Percentiles rank a stretch among this genome's conserved stretches.
phyloP scores from a whole-genome alignment of 148 eudicot species.

The Suaeda aralocaspica region DNA sequence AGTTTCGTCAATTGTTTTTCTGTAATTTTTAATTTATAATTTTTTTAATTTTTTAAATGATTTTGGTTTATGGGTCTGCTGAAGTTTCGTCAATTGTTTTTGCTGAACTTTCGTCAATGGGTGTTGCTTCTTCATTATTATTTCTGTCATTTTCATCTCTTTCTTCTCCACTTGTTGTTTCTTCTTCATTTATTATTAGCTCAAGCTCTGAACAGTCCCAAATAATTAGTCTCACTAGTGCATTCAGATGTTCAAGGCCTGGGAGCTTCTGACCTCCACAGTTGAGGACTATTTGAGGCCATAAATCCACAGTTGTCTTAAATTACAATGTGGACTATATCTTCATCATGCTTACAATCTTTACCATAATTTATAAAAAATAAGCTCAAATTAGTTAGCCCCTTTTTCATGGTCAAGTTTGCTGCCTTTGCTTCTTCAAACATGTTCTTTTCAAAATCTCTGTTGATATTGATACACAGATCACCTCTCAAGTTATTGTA shows the following conservation, averaged over 20 bases:
- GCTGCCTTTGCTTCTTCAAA: conserved; percentile 8
- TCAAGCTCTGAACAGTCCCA: conserved; percentile 27
- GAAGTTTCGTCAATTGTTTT: too few species aligned
- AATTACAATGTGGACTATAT: conserved; percentile 20
- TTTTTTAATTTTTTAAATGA: too few species aligned
- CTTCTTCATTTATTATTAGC: background rate
- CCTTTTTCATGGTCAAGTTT: background rate
- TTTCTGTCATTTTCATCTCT: too few species aligned
- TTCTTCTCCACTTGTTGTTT: conserved; percentile 34
- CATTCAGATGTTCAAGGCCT: too few species aligned
- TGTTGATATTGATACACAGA: conserved; percentile 1
- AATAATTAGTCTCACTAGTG: too few species aligned
- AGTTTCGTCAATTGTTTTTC: too few species aligned
- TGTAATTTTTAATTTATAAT: too few species aligned
- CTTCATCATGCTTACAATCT: background rate
- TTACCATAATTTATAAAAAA: background rate
- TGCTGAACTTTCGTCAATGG: too few species aligned
- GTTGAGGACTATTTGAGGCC: too few species aligned
- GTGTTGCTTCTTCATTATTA: too few species aligned
- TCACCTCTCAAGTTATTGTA: conserved; percentile 12
- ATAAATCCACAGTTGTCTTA: conserved; percentile 6
- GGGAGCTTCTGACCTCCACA: conserved; percentile 24
- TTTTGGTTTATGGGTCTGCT: too few species aligned
- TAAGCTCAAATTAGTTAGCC: background rate
- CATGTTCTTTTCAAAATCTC: background rate